phyloP scores from a whole-genome alignment of 306 rosid species.

The Begonia loranthoides region DNA sequence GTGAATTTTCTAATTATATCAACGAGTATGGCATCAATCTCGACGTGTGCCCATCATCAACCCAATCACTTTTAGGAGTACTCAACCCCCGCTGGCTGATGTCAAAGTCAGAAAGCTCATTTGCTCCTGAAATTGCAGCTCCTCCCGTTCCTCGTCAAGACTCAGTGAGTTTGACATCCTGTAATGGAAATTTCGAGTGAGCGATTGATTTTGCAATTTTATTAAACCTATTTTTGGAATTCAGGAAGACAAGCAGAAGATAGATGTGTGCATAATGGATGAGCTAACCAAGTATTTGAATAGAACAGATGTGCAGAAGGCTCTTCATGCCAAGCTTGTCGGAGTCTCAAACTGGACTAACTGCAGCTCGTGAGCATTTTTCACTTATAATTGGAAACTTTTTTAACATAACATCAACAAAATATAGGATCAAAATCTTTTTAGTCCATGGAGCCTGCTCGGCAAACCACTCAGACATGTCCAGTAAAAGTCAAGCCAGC shows the following conservation, averaged over 20 bases:
- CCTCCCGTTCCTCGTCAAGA: not conserved
- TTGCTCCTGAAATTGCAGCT: not conserved
- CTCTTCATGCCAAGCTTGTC: slow-evolving; percentile 16
- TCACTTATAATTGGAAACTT: not conserved
- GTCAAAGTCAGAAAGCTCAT: not conserved
- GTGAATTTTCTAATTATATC: slow-evolving; percentile 7
- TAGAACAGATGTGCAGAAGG: slow-evolving; percentile 16
- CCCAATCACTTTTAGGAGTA: slow-evolving; percentile 4
- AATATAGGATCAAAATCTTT: not conserved
- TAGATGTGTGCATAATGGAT: slow-evolving; percentile 6
- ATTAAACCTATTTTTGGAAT: not conserved
- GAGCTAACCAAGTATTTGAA: slow-evolving; percentile 8
- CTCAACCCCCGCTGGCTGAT: not conserved
- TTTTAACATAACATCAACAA: not conserved
- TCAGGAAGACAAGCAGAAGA: slow-evolving; percentile 3
- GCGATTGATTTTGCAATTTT: not conserved
- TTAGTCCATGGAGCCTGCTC: not conserved
- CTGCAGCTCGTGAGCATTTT: slow-evolving; percentile 5
- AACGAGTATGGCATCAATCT: slow-evolving; percentile 8
- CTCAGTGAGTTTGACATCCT: not conserved
- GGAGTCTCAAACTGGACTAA: slow-evolving; percentile 6
- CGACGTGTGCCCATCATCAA: slow-evolving; percentile 12
- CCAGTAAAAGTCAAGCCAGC: not conserved
- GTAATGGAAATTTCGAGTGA: not conserved
- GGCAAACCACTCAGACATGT: not conserved